A percentile compares a stretch with the other conserved stretches of the same genome.
These are phyloP conservation scores for Lasiodiplodia gonubiensis DNA, from an alignment of 2,329 filamentous ascomycete species.

Conservation along the genomic window DNA sequence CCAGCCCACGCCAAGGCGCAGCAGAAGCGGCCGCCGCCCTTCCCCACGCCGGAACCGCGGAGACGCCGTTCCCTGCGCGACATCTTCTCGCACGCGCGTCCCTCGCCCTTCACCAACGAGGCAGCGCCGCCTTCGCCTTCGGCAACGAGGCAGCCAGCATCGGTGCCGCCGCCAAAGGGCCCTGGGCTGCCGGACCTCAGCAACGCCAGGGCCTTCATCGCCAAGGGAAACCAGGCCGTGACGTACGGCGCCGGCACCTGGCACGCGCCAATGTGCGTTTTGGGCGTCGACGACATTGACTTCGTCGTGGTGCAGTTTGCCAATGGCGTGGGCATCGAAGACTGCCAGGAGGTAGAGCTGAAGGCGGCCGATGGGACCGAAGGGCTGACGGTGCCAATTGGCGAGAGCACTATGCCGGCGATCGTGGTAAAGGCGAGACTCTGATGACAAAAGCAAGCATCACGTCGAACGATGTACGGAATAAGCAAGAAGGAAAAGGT, in stretches of 20 bases:
- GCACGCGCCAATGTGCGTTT: conserved; percentile 95
- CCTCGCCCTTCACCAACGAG: conserved; percentile 59
- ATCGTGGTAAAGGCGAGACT: conserved; percentile 15
- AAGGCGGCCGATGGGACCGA: conserved; percentile 38
- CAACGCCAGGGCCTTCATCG: conserved; percentile 77
- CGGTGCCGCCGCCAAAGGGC: conserved; percentile 43
- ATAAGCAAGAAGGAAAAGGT: neutral
- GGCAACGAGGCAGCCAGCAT: conserved; percentile 36
- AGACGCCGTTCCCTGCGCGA: conserved; percentile 42
- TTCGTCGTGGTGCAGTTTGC: conserved; percentile 91
- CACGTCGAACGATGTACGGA: neutral
- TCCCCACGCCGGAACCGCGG: conserved; percentile 45
- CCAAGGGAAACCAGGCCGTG: conserved; percentile 78
- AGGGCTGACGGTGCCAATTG: conserved; percentile 43
- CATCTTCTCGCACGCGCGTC: conserved; percentile 50
- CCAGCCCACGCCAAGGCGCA: conserved; percentile 39
- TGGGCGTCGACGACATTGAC: conserved; percentile 74
- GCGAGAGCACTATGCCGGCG: conserved; percentile 34
- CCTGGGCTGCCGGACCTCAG: conserved; percentile 74
- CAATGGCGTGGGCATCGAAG: conserved; percentile 80
- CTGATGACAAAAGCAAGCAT: neutral
- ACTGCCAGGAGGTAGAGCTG: conserved; percentile 79
- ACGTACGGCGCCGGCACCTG: conserved; percentile 91
- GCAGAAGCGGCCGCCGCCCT: conserved; percentile 48
- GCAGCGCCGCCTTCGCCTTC: conserved; percentile 44